A percentile compares a stretch with the other conserved stretches of the same genome.
Conservation (phyloP, 2,329 filamentous ascomycete species). For the Hortaea werneckii region DNA sequence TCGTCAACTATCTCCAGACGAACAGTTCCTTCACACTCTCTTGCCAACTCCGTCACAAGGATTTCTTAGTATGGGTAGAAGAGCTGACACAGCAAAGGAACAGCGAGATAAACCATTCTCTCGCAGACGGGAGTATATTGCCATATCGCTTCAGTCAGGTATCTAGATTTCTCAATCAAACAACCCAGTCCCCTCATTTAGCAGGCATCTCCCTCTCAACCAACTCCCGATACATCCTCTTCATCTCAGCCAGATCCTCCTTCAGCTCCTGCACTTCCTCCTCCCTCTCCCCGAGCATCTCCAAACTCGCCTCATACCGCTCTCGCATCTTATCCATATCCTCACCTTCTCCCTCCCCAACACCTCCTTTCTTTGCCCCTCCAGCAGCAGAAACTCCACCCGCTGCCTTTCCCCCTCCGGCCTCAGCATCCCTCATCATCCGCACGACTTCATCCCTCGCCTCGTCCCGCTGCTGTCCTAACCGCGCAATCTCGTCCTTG, state of each 20-base stretch:
- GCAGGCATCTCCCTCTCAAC: slow-evolving; percentile 46
- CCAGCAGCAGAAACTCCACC: slow-evolving; percentile 53
- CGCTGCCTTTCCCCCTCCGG: slow-evolving; percentile 44
- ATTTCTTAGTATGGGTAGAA: too few species aligned
- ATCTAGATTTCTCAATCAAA: neutral
- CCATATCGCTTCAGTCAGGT: too few species aligned
- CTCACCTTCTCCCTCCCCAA: slow-evolving; percentile 59
- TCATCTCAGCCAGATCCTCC: slow-evolving; percentile 83
- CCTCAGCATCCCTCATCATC: slow-evolving; percentile 78
- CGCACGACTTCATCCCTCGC: slow-evolving; percentile 82
- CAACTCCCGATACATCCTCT: slow-evolving; percentile 90
- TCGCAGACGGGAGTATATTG: too few species aligned
- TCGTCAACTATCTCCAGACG: too few species aligned
- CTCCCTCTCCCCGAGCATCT: slow-evolving; percentile 94
- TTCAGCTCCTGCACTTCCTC: slow-evolving; percentile 85
- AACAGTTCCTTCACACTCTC: too few species aligned
- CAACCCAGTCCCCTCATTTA: slow-evolving; percentile 3
- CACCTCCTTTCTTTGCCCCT: slow-evolving; percentile 67
- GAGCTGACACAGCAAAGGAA: too few species aligned
- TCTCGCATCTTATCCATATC: slow-evolving; percentile 58
- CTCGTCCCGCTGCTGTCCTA: slow-evolving; percentile 81
- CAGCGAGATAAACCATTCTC: too few species aligned
- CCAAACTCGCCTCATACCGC: slow-evolving; percentile 81
- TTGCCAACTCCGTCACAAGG: too few species aligned
- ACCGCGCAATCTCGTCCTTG: slow-evolving; percentile 72